A percentile compares a stretch with the other conserved stretches of the same genome.
Conservation (phyloP, 306 rosid genomes). For the Senna tora region DNA sequence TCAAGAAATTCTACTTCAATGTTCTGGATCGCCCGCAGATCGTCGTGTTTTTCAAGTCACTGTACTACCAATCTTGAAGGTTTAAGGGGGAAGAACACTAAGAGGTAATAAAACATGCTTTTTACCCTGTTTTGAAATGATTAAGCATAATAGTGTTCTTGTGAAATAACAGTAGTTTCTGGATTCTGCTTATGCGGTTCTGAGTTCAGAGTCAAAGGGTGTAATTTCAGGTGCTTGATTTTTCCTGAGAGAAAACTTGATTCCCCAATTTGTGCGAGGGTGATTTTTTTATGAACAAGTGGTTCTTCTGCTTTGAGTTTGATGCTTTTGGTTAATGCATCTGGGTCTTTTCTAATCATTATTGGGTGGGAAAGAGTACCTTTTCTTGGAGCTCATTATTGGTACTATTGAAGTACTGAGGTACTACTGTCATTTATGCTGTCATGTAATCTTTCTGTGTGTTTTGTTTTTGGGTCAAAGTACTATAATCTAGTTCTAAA, state of each 20-base stretch:
- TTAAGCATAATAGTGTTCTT: constrained; percentile 7
- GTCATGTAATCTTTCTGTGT: too few relatives aligned
- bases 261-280: constrained; percentile 20
- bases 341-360: constrained; percentile 36
- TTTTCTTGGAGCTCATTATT: constrained; percentile 11
- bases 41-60: constrained; percentile 1
- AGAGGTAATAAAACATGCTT: constrained; percentile 26
- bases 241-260: constrained; percentile 4
- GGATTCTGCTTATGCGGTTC: neutral
- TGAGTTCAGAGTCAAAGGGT: constrained; percentile 23
- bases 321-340: constrained; percentile 39
- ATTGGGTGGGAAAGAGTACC: constrained; percentile 39
- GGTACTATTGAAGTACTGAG: too few relatives aligned
- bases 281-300: constrained; percentile 23
- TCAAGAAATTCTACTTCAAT: constrained; percentile 16
- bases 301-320: constrained; percentile 29
- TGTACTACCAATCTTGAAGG: neutral
- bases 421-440: too few relatives aligned
- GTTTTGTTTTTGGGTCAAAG: too few relatives aligned
- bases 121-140: constrained; percentile 1
- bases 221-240: constrained; percentile 23
- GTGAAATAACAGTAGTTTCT: constrained; percentile 12
- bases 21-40: constrained; percentile 37
- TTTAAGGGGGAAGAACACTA: constrained; percentile 5
- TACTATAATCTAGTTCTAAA: too few relatives aligned